Evolutionary conservation across 1,284 basidiomycete species (phyloP), one percentile per base, ranked within the genome.

Genomic region (Omphalotus olearius): DNA sequence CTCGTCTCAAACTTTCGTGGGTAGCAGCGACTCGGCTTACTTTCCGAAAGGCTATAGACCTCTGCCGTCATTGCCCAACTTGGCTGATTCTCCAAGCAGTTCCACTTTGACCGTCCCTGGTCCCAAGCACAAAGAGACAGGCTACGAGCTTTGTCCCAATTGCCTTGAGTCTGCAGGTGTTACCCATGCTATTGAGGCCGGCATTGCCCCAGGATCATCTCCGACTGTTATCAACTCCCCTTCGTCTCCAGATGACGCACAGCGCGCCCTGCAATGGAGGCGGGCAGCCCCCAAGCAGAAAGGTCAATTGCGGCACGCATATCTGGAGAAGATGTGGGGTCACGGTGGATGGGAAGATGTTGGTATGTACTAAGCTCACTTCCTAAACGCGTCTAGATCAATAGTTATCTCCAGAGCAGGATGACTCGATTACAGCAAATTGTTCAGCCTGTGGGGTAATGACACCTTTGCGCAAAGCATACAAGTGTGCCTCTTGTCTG

Each of bases 301-400:
- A 65, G 88, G 82, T 14, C 79, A 86, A 58, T 67, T 89, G 52
- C 75, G 92, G 17, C 92, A 95, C 64, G 86, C 89, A 1, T 96
- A 87, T 64, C 69, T 82, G 42, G 92, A 94, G 69, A 91, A 88
- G 67, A 76, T 88, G 7, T 95, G 92, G 92, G 82, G 83, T 0
- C 76, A 78, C 23, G 71, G 72, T 41, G 88, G 89, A 3, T 95
- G 92, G 93, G 82, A 84, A 52, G 88, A 92, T 62, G 83, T 95
- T 50, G 88, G 91, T 92, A 64, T 59, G 88, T 78, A n/a, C n/a
- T n/a, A 23, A 45, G 35, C 13, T 40, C 35, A 14, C 17, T 45
- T 33, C 28, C 6, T 10, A 23, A 17, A n/a, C 3, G 10, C 18
- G 11, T 23, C 47, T 36, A 10, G 14, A 26, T 16, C 7, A 16